A percentile compares a stretch with the other conserved stretches of the same genome.
Evolutionary conservation across 805 yeast genomes (phyloP).

Genomic region (Pichia pseudocactophila): DNA sequence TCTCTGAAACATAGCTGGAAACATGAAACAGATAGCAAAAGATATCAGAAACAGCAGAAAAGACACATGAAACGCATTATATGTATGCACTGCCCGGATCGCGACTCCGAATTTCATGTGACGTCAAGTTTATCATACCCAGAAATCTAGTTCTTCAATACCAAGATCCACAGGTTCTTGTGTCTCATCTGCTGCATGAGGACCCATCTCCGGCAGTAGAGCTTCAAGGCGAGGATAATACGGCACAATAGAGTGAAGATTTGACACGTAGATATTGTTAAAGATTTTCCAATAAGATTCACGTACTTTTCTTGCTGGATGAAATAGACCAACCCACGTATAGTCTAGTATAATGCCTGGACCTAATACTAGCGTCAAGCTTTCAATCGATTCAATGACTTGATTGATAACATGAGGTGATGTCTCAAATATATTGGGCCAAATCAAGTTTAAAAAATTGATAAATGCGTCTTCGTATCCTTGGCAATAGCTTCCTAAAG

Average conservation of each 20-base stretch:
- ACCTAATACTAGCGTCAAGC: constrained; percentile 65
- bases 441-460: constrained; percentile 68
- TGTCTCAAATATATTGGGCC: constrained; percentile 89
- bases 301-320: constrained; percentile 85
- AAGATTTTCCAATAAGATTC: constrained; percentile 77
- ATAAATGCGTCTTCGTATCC: constrained; percentile 77
- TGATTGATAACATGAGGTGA: constrained; percentile 91
- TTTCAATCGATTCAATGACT: constrained; percentile 71
- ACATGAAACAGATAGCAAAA: too few species aligned
- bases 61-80: too few species aligned
- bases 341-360: constrained; percentile 68
- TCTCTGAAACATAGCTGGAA: too few species aligned
- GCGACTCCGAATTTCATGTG: too few species aligned
- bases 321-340: constrained; percentile 82
- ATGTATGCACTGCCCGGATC: too few species aligned
- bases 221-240: constrained; percentile 57
- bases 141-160: constrained; percentile 24
- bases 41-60: too few species aligned
- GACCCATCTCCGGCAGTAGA: constrained; percentile 14
- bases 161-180: constrained; percentile 16
- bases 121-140: constrained; percentile 15
- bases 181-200: constrained; percentile 10
- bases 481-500: constrained; percentile 65
- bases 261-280: constrained; percentile 67
- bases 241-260: constrained; percentile 71